phyloP scores from a whole-genome alignment of 2,329 filamentous ascomycete species.

The Trichoderma gracile region DNA sequence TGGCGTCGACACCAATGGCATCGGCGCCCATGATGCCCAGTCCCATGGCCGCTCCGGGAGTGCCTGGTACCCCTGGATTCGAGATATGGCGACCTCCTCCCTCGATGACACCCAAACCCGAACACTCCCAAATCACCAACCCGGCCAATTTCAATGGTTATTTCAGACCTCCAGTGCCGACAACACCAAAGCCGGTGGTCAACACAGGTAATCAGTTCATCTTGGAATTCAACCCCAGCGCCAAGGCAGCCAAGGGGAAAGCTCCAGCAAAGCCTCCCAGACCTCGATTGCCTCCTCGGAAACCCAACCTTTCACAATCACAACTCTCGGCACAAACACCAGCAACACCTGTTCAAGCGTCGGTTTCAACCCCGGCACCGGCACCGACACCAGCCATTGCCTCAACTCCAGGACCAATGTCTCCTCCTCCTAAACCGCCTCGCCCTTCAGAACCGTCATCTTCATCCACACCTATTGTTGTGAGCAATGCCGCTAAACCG shows the following conservation, averaged over 20 bases:
- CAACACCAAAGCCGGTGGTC: constrained; percentile 43
- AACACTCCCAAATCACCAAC: constrained; percentile 32
- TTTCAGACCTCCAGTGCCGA: constrained; percentile 44
- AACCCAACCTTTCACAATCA: constrained; percentile 27
- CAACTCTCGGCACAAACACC: constrained; percentile 28
- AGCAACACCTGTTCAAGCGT: constrained; percentile 27
- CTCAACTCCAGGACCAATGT: constrained; percentile 18
- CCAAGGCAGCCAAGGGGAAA: constrained; percentile 39
- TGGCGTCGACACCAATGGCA: constrained; percentile 31
- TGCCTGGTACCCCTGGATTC: constrained; percentile 42
- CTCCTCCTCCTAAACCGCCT: constrained; percentile 34
- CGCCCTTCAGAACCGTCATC: constrained; percentile 32
- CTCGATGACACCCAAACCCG: constrained; percentile 32
- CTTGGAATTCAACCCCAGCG: constrained; percentile 39
- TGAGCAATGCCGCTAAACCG: constrained; percentile 27
- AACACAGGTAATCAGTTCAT: constrained; percentile 41
- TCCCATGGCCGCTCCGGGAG: constrained; percentile 28
- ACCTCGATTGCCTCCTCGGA: constrained; percentile 31
- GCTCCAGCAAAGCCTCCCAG: constrained; percentile 39
- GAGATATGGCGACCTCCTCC: constrained; percentile 43
- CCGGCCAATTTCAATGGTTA: constrained; percentile 34
- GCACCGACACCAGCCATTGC: constrained; percentile 16
- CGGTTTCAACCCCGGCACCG: constrained; percentile 27
- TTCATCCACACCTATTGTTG: constrained; percentile 33
- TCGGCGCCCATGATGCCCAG: constrained; percentile 32